Conservation (phyloP, 2,329 filamentous ascomycete genomes). For the Penicillium nordicum region DNA sequence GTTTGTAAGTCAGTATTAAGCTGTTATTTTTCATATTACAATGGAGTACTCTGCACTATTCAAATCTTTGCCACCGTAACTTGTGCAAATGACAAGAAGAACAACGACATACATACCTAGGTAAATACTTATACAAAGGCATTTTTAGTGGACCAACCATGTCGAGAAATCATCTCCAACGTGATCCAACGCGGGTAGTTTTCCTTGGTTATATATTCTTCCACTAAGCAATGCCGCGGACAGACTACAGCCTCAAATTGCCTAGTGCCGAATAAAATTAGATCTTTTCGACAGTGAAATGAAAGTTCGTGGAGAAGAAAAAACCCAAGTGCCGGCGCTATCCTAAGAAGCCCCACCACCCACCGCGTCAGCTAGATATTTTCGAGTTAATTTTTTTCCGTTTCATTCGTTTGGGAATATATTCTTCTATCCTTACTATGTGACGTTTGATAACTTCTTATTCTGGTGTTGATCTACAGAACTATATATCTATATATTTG, state of each 20-base stretch:
- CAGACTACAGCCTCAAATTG: background rate
- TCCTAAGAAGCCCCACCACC: constrained; percentile 17
- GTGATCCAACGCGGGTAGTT: background rate
- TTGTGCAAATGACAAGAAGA: background rate
- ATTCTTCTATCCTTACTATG: no score
- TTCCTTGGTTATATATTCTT: background rate
- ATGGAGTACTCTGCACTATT: background rate
- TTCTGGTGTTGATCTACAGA: background rate
- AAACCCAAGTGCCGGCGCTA: constrained; percentile 17
- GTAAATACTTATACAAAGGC: background rate
- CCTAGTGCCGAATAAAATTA: background rate
- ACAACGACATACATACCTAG: background rate
- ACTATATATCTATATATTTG: no score
- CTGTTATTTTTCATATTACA: no score
- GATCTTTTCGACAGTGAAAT: background rate
- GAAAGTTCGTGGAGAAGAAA: background rate
- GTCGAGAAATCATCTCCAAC: background rate
- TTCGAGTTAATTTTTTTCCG: background rate
- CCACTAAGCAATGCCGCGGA: background rate
- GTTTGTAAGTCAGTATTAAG: background rate
- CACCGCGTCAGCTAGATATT: constrained; percentile 17
- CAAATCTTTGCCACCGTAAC: background rate
- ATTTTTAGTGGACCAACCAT: background rate
- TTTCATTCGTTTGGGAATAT: background rate
- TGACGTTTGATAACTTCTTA: background rate